A percentile compares a stretch with the other conserved stretches of the same genome.
phyloP scores from a whole-genome alignment of 805 yeast species.

The Candida quercuum region DNA sequence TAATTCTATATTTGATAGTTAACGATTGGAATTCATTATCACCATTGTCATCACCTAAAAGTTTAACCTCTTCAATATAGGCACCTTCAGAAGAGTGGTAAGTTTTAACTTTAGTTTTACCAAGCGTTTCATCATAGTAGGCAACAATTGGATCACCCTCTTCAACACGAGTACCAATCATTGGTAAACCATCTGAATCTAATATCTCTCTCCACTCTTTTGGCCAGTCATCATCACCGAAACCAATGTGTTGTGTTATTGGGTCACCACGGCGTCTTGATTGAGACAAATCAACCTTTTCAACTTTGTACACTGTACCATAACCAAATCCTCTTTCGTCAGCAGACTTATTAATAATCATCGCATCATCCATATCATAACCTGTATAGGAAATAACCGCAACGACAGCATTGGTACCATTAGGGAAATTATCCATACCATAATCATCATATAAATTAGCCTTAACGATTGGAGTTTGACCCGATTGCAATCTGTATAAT shows the following conservation, averaged over 20 bases:
- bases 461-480: conserved; percentile 96
- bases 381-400: conserved; percentile 99
- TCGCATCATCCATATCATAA: conserved; percentile 99
- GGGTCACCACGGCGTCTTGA: conserved; percentile 91
- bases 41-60: conserved; percentile 74
- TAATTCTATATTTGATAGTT: conserved; percentile 83
- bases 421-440: conserved; percentile 98
- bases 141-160: conserved; percentile 97
- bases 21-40: conserved; percentile 78
- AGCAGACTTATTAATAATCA: conserved; percentile 96
- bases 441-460: conserved; percentile 91
- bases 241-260: conserved; percentile 88
- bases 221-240: conserved; percentile 92
- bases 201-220: conserved; percentile 81
- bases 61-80: conserved; percentile 89
- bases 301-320: conserved; percentile 94
- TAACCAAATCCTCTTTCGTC: conserved; percentile 98
- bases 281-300: conserved; percentile 76
- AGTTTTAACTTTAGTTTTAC: conserved; percentile 86
- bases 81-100: conserved; percentile 95
- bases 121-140: conserved; percentile 82
- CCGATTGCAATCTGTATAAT: conserved; percentile 85
- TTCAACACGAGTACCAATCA: conserved; percentile 78
- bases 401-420: conserved; percentile 96
- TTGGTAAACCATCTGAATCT: conserved; percentile 90